Base-by-base conservation (phyloP, 2,329 filamentous ascomycete genomes). In the Cercospora zeina region DNA sequence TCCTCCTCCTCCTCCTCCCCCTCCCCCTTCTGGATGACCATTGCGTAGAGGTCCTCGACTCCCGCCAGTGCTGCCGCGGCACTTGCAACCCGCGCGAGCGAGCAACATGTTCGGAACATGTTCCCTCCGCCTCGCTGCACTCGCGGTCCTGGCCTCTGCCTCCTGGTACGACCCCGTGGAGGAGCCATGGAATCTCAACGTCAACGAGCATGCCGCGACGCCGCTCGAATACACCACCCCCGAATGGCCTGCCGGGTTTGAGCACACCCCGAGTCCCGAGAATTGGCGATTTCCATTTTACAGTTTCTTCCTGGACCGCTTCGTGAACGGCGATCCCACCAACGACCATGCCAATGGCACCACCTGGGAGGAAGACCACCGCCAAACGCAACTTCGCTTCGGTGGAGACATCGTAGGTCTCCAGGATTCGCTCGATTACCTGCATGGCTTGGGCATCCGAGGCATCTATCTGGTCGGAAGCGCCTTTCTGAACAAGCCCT, bases 261-360 rank as follows among this genome's bases (percentile, higher is more conserved):
- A 75, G 80, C 64, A 82, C 85, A 70, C 74, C 16, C 74, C 77
- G 0, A 87, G 85, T 19, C 86, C 86, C 1, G 71, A 76, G 0
- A 88, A 85, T 67, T 89, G 86, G 86, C 80, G 86, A 27, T 82
- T 88, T 64, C 86, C 86, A 0, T 84, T 87, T 69, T 89, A 89
- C 71, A 86, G 84, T 8, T 75, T 88, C 50, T 87, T 87, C 70
- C 74, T 87, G 10, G 86, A 88, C 71, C 78, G 84, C 62, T 88
- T 83, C 68, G 84, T 86, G 45, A 87, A 88, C 68, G 86, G 86
- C 19, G 82, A 88, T 67, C 85, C 86, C 7, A 78, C 77, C 2
- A 88, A 88, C 69, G 85, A 88, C 70, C 82, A 87, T 68, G 80
- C 81, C 47, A 88, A 88, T 70, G 81, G 79, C 9, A 87, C 85